Base-by-base conservation (phyloP, 1,284 basidiomycete species). In the Cutaneotrichosporon sp. region DNA sequence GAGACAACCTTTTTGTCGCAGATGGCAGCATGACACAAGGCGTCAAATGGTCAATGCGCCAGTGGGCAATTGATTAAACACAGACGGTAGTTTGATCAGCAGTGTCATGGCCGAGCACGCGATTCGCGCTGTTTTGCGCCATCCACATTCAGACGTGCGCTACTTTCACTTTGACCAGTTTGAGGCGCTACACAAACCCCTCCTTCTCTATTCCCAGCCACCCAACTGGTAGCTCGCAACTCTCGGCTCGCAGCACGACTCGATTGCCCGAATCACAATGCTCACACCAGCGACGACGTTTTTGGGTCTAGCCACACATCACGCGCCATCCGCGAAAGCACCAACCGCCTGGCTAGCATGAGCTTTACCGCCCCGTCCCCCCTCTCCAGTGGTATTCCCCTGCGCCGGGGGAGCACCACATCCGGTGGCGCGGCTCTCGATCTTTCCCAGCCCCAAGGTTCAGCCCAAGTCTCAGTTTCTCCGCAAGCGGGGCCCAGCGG, bases 271-370 rank as follows among this genome's bases (percentile, higher is more conserved):
- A 32, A 36, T 34, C 52, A 40, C 32, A 32, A 36, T 34, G 21
- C 40, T 42, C 9, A 42, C 36, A 21, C 31, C 22, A 38, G 30
- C 46, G 36, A 38, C 26, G 42, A 47, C n/a, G 32, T 42, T n/a
- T 58, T 65, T 4, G 64, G 61, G 13, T 53, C 63, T 22, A 68
- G 63, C 52, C 32, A 57, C 30, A 62, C 73, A 2, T 69, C 70
- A 9, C 71, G 72, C 21, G 73, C 75, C 14, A 79, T 78, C 38
- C 72, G 78, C 47, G 74, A 77, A 38, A 74, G 73, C 11, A 72
- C 76, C 32, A 75, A 76, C 51, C 74, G 78, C 34, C 73, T 79
- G 4, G 78, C 78, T 2, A 76, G 75, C n/a, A 69, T 78, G 66
- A 76, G 76, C 6, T 76, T 75, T 61, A 67, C 67, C 7, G 63